A percentile compares a stretch with the other conserved stretches of the same genome.
Evolutionary conservation across 179 eudicot genomes (phyloP).

Genomic region (Beta corolliflora): DNA sequence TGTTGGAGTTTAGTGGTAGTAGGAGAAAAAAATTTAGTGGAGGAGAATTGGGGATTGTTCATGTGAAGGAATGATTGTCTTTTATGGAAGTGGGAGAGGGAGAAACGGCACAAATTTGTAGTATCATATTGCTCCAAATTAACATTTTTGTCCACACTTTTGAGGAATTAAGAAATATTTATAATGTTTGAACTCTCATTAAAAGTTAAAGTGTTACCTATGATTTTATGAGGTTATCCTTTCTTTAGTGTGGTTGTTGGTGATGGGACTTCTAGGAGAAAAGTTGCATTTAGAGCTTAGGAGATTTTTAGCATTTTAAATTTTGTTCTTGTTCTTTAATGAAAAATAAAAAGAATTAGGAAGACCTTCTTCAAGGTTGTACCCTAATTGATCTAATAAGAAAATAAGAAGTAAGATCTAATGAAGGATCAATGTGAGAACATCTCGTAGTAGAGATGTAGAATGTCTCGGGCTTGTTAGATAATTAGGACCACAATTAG

Average conservation of each 20-base stretch:
- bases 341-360: too few species aligned
- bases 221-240: neutral
- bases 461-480: too few species aligned
- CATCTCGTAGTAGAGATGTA: too few species aligned
- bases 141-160: neutral
- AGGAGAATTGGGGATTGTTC: neutral
- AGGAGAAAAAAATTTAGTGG: neutral
- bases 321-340: too few species aligned
- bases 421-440: too few species aligned
- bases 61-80: conserved; percentile 33
- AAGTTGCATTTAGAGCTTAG: neutral
- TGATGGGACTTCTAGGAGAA: conserved; percentile 22
- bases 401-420: too few species aligned
- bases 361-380: too few species aligned
- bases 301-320: neutral
- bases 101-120: conserved; percentile 1
- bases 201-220: neutral
- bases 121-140: conserved; percentile 22
- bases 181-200: neutral
- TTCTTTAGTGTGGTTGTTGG: conserved; percentile 27
- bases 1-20: conserved; percentile 20
- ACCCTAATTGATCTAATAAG: too few species aligned
- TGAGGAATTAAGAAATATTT: neutral
- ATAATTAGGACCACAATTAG: too few species aligned
- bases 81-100: neutral